Evolutionary conservation across 140 eudicot genomes (phyloP).

Genomic region (Oenanthe javanica): DNA sequence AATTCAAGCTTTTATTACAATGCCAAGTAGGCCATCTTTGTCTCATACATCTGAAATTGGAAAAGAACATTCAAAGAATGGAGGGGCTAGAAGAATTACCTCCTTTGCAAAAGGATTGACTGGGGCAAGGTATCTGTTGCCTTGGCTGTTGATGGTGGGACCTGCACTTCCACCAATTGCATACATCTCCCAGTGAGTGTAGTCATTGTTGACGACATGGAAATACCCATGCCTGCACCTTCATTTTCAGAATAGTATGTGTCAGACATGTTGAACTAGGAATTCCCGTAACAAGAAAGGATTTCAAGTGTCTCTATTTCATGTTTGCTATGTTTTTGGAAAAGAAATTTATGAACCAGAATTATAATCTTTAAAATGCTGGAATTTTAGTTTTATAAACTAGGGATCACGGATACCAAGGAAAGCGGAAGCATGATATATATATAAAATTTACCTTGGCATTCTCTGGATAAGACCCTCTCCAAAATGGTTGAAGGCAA

Average conservation of each 20-base stretch:
- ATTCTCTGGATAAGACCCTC: slow-evolving; percentile 15
- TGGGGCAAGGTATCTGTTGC: slow-evolving; percentile 72
- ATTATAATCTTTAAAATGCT: neutral
- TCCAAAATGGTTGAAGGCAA: slow-evolving; percentile 52
- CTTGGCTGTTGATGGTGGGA: slow-evolving; percentile 85
- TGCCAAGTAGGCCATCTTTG: neutral
- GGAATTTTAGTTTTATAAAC: neutral
- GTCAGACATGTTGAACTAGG: neutral
- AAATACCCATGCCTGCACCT: slow-evolving; percentile 89
- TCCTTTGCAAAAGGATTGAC: slow-evolving; percentile 63
- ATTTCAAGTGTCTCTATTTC: neutral
- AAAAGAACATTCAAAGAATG: neutral
- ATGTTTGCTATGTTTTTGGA: neutral
- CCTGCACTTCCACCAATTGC: slow-evolving; percentile 81
- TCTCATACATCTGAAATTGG: neutral
- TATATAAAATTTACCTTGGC: slow-evolving; percentile 34
- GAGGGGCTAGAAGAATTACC: slow-evolving; percentile 26
- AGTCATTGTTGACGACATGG: slow-evolving; percentile 91
- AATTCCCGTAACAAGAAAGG: neutral
- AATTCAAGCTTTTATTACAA: neutral
- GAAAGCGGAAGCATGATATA: neutral
- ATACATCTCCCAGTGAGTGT: slow-evolving; percentile 91
- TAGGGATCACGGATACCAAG: neutral
- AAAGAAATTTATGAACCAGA: neutral
- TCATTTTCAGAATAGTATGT: slow-evolving; percentile 9